Evolutionary conservation across 2,329 filamentous ascomycete species (phyloP).

Genomic region (Paracorniculantispora psalliotae): DNA sequence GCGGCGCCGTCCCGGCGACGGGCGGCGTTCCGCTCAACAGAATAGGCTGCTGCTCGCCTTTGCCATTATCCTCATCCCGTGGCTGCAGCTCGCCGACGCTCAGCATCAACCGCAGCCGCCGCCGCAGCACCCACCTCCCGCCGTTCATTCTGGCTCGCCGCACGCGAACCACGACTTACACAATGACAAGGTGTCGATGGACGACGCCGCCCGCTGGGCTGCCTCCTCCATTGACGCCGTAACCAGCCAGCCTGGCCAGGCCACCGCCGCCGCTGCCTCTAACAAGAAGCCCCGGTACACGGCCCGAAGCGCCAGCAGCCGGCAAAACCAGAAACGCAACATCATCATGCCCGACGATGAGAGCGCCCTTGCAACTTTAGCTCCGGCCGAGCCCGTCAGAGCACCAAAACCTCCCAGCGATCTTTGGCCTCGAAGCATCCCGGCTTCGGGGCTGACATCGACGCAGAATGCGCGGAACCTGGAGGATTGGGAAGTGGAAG

Average conservation of each 20-base stretch:
- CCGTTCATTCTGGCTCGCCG: conserved; percentile 14
- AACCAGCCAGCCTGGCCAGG: conserved; percentile 24
- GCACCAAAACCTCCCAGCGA: conserved; percentile 73
- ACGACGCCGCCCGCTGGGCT: conserved; percentile 20
- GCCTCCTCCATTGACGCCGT: conserved; percentile 21
- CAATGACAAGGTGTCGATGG: conserved; percentile 23
- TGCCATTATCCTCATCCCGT: conserved; percentile 53
- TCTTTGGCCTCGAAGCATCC: conserved; percentile 49
- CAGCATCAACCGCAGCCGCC: conserved; percentile 50
- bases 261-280: conserved; percentile 21
- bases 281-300: conserved; percentile 17
- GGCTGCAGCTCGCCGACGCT: conserved; percentile 52
- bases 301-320: conserved; percentile 23
- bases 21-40: conserved; percentile 43
- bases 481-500: conserved; percentile 99
- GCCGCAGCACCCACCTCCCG: conserved; percentile 6
- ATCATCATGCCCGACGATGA: conserved; percentile 56
- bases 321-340: conserved; percentile 20
- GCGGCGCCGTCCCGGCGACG: conserved; percentile 59
- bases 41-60: conserved; percentile 49
- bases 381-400: conserved; percentile 94
- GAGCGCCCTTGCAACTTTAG: conserved; percentile 96
- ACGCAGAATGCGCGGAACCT: conserved; percentile 92
- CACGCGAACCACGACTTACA: conserved; percentile 18
- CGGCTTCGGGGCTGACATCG: conserved; percentile 65